Percentiles rank a stretch among this genome's conserved stretches.
Conservation (phyloP, 2,329 filamentous ascomycete genomes). For the Ascomycota sp. region DNA sequence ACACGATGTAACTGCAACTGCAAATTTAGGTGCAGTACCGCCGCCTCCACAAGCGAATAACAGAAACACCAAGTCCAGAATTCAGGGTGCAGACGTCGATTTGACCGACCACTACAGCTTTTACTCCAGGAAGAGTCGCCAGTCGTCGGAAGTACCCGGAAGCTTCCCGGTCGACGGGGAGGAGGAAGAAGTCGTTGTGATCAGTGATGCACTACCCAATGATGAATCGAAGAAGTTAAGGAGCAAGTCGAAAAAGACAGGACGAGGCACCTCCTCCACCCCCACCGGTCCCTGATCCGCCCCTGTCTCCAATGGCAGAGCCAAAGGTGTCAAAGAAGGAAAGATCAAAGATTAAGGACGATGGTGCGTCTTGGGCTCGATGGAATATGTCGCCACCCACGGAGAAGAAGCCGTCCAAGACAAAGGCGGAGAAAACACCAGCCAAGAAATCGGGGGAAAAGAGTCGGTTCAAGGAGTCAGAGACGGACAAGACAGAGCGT, state of each 20-base stretch:
- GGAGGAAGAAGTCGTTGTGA: conserved; percentile 25
- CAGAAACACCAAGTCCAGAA: conserved; percentile 15
- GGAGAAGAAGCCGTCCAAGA: conserved; percentile 36
- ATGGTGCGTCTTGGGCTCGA: conserved; percentile 49
- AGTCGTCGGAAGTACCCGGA: conserved; percentile 17
- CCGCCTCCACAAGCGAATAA: conserved; percentile 5
- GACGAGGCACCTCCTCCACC: conserved; percentile 10
- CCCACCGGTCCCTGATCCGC: conserved; percentile 23
- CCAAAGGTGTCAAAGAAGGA: conserved; percentile 47
- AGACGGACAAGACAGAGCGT: conserved; percentile 46
- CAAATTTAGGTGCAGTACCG: conserved; percentile 18
- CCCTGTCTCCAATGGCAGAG: conserved; percentile 29
- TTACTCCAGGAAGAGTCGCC: conserved; percentile 12
- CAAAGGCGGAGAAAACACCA: conserved; percentile 38
- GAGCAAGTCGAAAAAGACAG: conserved; percentile 7
- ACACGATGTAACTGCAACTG: conserved; percentile 14
- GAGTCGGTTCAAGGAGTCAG: conserved; percentile 42
- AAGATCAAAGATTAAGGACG: conserved; percentile 52
- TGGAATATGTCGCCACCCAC: conserved; percentile 35
- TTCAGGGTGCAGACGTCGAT: conserved; percentile 15
- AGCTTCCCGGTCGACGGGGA: conserved; percentile 33
- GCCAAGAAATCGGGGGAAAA: conserved; percentile 32
- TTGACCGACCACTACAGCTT: conserved; percentile 10
- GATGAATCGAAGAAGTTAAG: conserved; percentile 14
- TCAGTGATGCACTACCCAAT: conserved; percentile 27